These are phyloP conservation scores for Pichia ethanolica DNA, from an alignment of 805 yeast species.

Conservation along the genomic window DNA sequence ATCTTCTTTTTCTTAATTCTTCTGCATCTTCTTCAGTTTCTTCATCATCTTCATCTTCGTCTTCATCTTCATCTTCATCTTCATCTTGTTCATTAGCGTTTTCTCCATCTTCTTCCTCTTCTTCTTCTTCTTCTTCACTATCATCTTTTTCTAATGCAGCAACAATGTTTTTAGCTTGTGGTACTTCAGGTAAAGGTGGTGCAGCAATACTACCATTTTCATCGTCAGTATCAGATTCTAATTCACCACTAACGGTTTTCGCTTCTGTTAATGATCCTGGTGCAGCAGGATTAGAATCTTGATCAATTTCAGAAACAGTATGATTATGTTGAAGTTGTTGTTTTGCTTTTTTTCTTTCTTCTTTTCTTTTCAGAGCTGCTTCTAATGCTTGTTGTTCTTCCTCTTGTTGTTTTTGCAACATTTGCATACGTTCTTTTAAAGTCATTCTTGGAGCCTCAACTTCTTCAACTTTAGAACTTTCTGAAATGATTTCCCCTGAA, in stretches of 20 bases:
- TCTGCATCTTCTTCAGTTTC: conserved; percentile 66
- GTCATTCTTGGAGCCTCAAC: conserved; percentile 69
- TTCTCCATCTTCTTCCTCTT: conserved; percentile 21
- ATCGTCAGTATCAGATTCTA: not conserved
- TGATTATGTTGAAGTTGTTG: not conserved
- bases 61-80: conserved; percentile 36
- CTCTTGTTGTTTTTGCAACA: conserved; percentile 73
- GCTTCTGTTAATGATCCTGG: not conserved
- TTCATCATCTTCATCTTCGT: conserved; percentile 41
- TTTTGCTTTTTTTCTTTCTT: conserved; percentile 34
- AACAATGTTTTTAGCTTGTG: not conserved
- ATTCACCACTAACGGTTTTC: not conserved
- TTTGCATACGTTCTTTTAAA: conserved; percentile 77
- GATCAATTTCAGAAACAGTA: not conserved
- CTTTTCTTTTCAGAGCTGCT: conserved; percentile 47
- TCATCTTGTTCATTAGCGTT: conserved; percentile 28
- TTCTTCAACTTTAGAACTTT: conserved; percentile 28
- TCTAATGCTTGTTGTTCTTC: conserved; percentile 67
- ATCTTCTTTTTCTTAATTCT: conserved; percentile 63
- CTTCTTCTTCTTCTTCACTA: conserved; percentile 22
- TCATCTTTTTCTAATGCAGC: conserved; percentile 1
- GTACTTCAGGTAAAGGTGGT: too few relatives aligned
- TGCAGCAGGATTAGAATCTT: not conserved
- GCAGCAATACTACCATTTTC: not conserved
- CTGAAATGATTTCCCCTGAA: conserved; percentile 20